Percentiles rank a stretch among this genome's conserved stretches.
phyloP scores from a whole-genome alignment of 352 stramenopile genomes.

The Phytophthora citrophthora region DNA sequence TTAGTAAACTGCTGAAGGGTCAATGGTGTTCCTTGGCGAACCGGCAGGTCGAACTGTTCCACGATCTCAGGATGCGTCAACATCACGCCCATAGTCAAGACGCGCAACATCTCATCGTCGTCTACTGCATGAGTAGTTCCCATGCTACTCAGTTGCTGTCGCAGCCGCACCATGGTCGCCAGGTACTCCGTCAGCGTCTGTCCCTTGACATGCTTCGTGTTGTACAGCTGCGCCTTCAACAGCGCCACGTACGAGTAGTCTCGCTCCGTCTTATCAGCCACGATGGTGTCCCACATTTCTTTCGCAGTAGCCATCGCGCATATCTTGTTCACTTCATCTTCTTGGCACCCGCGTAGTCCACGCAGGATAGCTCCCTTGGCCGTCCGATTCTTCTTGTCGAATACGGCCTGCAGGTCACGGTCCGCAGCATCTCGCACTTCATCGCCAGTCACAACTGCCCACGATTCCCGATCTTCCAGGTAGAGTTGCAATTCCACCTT shows the following conservation, averaged over 20 bases:
- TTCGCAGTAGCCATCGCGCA: background rate
- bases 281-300: background rate
- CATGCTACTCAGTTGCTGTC: too few relatives aligned
- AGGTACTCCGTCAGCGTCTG: conserved; percentile 1
- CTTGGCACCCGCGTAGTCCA: background rate
- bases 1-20: background rate
- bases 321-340: background rate
- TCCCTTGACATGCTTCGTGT: background rate
- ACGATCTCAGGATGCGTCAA: too few relatives aligned
- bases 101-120: too few relatives aligned
- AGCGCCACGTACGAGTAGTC: conserved; percentile 3
- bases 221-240: background rate
- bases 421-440: background rate
- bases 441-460: background rate
- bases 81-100: too few relatives aligned
- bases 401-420: background rate
- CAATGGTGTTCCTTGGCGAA: background rate
- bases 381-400: conserved; percentile 4
- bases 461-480: conserved; percentile 2
- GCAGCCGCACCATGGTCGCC: too few relatives aligned
- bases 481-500: conserved; percentile 10
- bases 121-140: too few relatives aligned
- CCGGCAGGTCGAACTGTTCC: background rate
- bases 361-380: background rate
- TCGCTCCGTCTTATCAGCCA: background rate